These are phyloP conservation scores for Populus hybrid DNA, from an alignment of 441 rosid species.

Conservation along the genomic window DNA sequence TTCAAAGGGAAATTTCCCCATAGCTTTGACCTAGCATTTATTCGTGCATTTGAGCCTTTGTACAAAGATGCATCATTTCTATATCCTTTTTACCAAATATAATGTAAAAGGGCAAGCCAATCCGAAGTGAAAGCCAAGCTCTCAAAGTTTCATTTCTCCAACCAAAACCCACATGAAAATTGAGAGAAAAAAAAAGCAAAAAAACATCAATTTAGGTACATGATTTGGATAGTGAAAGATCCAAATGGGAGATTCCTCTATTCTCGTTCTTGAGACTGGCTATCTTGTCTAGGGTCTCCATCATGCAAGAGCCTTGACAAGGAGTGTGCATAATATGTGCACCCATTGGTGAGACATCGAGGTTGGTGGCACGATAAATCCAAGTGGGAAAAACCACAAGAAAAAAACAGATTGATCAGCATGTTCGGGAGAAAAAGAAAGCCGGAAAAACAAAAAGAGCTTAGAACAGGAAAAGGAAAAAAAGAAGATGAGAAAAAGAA, in stretches of 20 bases:
- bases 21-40: background rate
- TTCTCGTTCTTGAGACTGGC: background rate
- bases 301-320: conserved; percentile 4
- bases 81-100: background rate
- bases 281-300: background rate
- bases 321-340: conserved; percentile 14
- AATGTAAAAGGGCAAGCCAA: background rate
- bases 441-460: conserved; percentile 33
- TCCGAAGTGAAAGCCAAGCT: background rate
- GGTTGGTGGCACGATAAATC: conserved; percentile 15
- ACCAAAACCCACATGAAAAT: background rate
- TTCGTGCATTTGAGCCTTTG: background rate
- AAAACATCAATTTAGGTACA: background rate
- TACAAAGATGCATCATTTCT: background rate
- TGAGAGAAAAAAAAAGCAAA: background rate
- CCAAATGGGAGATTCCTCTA: background rate
- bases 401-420: background rate
- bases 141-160: too few species aligned
- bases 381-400: conserved; percentile 15
- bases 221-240: background rate
- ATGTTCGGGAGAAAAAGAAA: conserved; percentile 13
- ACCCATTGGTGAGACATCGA: background rate
- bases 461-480: conserved; percentile 3
- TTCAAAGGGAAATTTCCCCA: too few species aligned
- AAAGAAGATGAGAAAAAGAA: conserved; percentile 3